Base-by-base conservation (phyloP, 495 filamentous ascomycete genomes). In the Penicillium canescens region DNA sequence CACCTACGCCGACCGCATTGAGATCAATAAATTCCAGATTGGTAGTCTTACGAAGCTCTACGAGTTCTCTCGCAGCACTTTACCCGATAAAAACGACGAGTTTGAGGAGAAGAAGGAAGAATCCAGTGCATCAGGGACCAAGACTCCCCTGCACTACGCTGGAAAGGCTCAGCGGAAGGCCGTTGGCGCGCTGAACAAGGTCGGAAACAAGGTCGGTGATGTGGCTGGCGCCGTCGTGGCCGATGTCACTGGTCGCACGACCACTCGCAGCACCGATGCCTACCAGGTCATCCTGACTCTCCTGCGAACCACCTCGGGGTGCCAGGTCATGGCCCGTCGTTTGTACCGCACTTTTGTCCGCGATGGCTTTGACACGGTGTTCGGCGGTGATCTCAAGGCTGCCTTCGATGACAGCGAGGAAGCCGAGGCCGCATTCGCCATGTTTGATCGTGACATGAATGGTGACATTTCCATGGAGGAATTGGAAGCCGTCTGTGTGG, bases 391-490 rank as follows among this genome's bases (percentile, higher is more conserved):
- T 56, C 63, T 98, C 28, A 86, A 83, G 56, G 77, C 80, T 24
- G 93, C 89, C 2, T 97, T 96, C 58, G 81, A 87, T n/a, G 88
- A 84, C 36, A 77, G 84, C 49, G 92, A 96, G 18, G 92, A 97
- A 60, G 91, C 92, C 2, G 91, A 97, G 48, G 88, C 90, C 2
- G 92, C 92, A 11, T 98, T 98, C 55, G 75, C 77, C 48, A 92
- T 96, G 80, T 97, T 97, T 50, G 93, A 98, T 70, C 92, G 92
- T 55, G 94, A 98, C 61, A 82, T 98, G 73, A 98, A 98, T 56
- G 94, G 94, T 13, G 92, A 97, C 66, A 94, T 98, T 39, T 94
- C 90, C 6, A 95, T 96, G 86, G 90, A 95, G 50, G 93, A 97
- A 69, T 79, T 98, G 13, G 93, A 97, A 64, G 83, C 91, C 21